phyloP scores from a whole-genome alignment of 805 yeast genomes.

The Lipomyces japonicus region DNA sequence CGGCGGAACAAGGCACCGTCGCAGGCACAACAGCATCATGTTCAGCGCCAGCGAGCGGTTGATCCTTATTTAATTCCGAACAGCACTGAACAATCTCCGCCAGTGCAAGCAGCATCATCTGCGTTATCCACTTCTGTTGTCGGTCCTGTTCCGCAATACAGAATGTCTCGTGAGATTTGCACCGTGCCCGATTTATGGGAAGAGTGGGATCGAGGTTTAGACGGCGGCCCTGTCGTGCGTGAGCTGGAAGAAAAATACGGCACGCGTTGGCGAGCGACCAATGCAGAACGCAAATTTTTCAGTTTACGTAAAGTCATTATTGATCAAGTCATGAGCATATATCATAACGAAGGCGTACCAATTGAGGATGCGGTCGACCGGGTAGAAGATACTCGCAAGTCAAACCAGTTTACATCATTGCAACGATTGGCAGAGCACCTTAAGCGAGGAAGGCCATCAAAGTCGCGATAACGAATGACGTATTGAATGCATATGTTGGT shows the following conservation, averaged over 20 bases:
- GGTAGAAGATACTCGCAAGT: conserved; percentile 20
- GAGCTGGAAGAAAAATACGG: conserved; percentile 23
- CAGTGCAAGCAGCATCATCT: conserved; percentile 3
- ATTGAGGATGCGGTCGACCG: conserved; percentile 17
- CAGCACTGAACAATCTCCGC: conserved; percentile 5
- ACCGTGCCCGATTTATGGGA: conserved; percentile 26
- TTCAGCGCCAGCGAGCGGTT: conserved; percentile 17
- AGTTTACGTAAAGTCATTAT: conserved; percentile 24
- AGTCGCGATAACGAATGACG: too few species aligned
- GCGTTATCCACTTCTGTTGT: not conserved
- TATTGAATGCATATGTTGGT: not conserved
- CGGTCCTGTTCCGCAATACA: conserved; percentile 16
- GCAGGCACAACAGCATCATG: conserved; percentile 14
- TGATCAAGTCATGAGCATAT: conserved; percentile 14
- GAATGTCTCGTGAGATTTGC: conserved; percentile 17
- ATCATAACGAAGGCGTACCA: conserved; percentile 11
- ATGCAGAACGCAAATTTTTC: conserved; percentile 27
- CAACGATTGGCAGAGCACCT: conserved; percentile 25
- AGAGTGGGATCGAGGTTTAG: conserved; percentile 25
- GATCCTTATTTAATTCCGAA: conserved; percentile 12
- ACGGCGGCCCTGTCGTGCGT: conserved; percentile 24
- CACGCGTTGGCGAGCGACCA: conserved; percentile 21
- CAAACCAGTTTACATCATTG: conserved; percentile 17
- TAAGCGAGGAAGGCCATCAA: conserved; percentile 12
- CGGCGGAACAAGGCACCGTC: conserved; percentile 20